phyloP scores from a whole-genome alignment of 2,329 filamentous ascomycete genomes.

The Hypoxylon rubiginosum region DNA sequence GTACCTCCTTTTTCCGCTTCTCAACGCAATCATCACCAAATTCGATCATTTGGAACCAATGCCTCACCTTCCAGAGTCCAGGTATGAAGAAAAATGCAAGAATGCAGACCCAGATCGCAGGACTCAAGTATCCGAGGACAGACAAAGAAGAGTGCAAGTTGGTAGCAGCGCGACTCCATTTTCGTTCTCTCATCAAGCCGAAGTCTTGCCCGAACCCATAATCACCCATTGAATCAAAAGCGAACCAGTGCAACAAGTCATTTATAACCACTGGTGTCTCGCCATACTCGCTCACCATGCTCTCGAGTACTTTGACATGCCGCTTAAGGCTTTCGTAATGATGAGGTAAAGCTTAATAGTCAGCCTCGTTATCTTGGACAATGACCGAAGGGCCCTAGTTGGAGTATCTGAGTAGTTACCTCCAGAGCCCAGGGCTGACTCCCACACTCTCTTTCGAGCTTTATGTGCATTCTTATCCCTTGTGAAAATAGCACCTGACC shows the following conservation, averaged over 20 bases:
- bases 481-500: no score
- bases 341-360: no score
- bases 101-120: slow-evolving; percentile 10
- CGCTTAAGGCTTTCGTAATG: no score
- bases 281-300: background rate
- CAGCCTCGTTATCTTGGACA: no score
- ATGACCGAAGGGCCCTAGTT: no score
- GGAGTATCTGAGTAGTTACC: no score
- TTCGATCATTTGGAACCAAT: slow-evolving; percentile 19
- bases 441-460: no score
- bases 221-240: slow-evolving; percentile 26
- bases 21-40: slow-evolving; percentile 10
- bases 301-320: no score
- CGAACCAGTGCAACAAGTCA: slow-evolving; percentile 19
- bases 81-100: slow-evolving; percentile 16
- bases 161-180: slow-evolving; percentile 5
- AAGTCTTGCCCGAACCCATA: slow-evolving; percentile 15
- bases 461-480: no score
- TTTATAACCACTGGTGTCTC: slow-evolving; percentile 1
- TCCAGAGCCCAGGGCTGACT: no score
- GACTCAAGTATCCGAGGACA: slow-evolving; percentile 7
- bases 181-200: slow-evolving; percentile 8
- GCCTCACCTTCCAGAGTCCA: slow-evolving; percentile 3
- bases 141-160: slow-evolving; percentile 12
- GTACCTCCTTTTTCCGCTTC: slow-evolving; percentile 4